Conservation (phyloP, 495 filamentous ascomycete genomes). For the Neurospora sp. region DNA sequence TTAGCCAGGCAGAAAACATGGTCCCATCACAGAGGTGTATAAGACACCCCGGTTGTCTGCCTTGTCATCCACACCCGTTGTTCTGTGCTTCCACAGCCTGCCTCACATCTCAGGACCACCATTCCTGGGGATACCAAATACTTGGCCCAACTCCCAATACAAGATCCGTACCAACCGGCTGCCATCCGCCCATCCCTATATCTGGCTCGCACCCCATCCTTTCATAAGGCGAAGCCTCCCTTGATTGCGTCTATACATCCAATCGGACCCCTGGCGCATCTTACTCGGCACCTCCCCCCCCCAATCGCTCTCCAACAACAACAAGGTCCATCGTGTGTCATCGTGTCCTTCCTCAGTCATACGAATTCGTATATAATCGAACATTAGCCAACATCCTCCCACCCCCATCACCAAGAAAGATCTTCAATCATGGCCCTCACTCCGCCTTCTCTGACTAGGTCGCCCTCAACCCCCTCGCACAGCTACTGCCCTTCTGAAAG, state of each 20-base stretch:
- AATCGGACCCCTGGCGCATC: constrained; percentile 20
- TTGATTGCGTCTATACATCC: constrained; percentile 13
- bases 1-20: constrained; percentile 27
- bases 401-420: constrained; percentile 2
- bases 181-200: constrained; percentile 17
- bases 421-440: constrained; percentile 35
- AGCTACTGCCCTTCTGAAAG: constrained; percentile 38
- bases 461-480: constrained; percentile 35
- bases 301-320: constrained; percentile 14
- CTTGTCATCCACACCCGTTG: constrained; percentile 13
- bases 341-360: constrained; percentile 4
- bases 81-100: constrained; percentile 14
- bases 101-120: constrained; percentile 14
- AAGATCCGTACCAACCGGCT: constrained; percentile 7
- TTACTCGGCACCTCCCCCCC: constrained; percentile 10
- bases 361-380: constrained; percentile 14
- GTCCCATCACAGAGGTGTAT: constrained; percentile 17
- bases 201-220: constrained; percentile 16
- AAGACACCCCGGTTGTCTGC: constrained; percentile 23
- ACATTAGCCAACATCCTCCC: constrained; percentile 14
- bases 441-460: constrained; percentile 39
- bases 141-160: constrained; percentile 9
- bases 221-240: constrained; percentile 2
- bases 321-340: constrained; percentile 6
- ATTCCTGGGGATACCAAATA: constrained; percentile 4